Conservation (phyloP, 2,329 filamentous ascomycete species). For the Trichoderma breve region DNA sequence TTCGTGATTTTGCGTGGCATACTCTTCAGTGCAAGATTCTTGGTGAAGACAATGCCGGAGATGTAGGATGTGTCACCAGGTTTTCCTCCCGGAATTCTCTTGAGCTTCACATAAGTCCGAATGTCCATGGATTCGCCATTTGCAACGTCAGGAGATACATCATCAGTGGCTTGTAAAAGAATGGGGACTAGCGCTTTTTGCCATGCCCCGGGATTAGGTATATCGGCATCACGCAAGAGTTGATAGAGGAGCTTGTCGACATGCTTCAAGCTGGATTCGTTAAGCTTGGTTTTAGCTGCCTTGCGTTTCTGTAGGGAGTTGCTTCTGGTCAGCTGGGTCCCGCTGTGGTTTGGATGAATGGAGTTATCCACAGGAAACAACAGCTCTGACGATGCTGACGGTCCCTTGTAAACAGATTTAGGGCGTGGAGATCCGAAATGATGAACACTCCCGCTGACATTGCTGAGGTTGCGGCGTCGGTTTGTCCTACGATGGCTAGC, state of each 20-base stretch:
- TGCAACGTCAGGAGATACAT: conserved; percentile 89
- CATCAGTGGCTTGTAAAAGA: conserved; percentile 84
- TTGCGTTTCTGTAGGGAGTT: conserved; percentile 76
- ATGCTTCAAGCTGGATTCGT: conserved; percentile 82
- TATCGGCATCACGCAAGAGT: conserved; percentile 71
- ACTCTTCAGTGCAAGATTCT: conserved; percentile 92
- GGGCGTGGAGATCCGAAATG: conserved; percentile 72
- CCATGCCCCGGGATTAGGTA: conserved; percentile 76
- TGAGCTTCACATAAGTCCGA: conserved; percentile 93
- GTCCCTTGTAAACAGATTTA: conserved; percentile 56
- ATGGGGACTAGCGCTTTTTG: conserved; percentile 89
- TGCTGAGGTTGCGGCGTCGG: conserved; percentile 78
- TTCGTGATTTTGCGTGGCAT: conserved; percentile 85
- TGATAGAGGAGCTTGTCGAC: conserved; percentile 83
- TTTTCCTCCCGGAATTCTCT: conserved; percentile 88
- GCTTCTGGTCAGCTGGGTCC: conserved; percentile 64
- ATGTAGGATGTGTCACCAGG: conserved; percentile 95
- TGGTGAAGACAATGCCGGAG: conserved; percentile 94
- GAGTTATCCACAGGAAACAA: conserved; percentile 48
- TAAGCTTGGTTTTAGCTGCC: conserved; percentile 77
- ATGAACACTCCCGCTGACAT: conserved; percentile 67
- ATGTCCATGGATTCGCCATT: conserved; percentile 95
- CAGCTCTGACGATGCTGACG: conserved; percentile 52
- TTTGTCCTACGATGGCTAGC: conserved; percentile 60
- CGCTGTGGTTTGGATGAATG: conserved; percentile 41